Conservation (phyloP, 2,329 filamentous ascomycete species). For the Trichoderma sp. region DNA sequence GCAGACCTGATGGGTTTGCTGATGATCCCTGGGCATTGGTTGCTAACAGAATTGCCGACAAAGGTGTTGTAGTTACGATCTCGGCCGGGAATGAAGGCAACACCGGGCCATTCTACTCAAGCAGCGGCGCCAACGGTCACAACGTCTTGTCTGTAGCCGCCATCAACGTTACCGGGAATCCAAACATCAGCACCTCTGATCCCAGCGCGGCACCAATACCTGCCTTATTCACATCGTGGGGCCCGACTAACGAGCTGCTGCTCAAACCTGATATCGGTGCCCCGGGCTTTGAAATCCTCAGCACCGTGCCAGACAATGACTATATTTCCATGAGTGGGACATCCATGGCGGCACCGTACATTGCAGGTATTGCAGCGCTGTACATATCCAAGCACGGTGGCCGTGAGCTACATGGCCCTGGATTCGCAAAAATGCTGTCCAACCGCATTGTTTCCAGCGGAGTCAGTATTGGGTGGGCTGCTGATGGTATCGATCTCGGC, state of each 20-base stretch:
- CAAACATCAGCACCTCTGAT: constrained; percentile 32
- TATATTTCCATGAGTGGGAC: constrained; percentile 52
- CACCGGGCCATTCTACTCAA: constrained; percentile 45
- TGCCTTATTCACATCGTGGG: constrained; percentile 49
- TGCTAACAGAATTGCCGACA: constrained; percentile 39
- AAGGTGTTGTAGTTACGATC: constrained; percentile 48
- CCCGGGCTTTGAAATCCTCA: constrained; percentile 49
- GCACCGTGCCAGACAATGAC: constrained; percentile 42
- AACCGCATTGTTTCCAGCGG: constrained; percentile 37
- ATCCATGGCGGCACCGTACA: constrained; percentile 54
- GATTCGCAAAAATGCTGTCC: constrained; percentile 32
- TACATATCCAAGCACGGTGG: constrained; percentile 44
- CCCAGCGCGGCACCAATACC: constrained; percentile 34
- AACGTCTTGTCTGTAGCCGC: constrained; percentile 38
- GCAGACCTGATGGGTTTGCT: constrained; percentile 37
- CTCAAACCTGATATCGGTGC: constrained; percentile 51
- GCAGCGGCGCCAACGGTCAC: constrained; percentile 32
- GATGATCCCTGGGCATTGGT: constrained; percentile 43
- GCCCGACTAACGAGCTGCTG: constrained; percentile 48
- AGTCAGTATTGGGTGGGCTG: constrained; percentile 31
- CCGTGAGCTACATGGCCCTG: constrained; percentile 36
- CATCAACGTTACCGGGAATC: constrained; percentile 43
- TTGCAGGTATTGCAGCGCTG: constrained; percentile 49
- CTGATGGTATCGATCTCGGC: constrained; percentile 23
- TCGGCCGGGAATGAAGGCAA: constrained; percentile 51